Evolutionary conservation across 495 filamentous ascomycete genomes (phyloP), one percentile per base, ranked within the genome.

Genomic region (Aspergillus kassunensis): DNA sequence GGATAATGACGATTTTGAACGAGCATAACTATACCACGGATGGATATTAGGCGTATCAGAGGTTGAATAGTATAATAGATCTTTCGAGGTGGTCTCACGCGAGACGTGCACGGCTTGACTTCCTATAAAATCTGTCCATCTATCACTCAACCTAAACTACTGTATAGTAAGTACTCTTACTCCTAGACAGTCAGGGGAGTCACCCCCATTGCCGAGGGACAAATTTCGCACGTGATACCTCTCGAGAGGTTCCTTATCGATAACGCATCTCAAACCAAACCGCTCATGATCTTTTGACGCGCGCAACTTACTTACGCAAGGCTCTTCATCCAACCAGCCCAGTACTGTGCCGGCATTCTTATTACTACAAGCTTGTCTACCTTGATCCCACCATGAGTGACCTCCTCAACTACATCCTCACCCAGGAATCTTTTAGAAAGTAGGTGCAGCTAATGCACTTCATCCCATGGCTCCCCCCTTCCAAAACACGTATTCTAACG

Each of bases 341-440:
- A n/a, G n/a, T n/a, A n/a, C n/a, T n/a, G n/a, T n/a, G n/a, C n/a
- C n/a, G n/a, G n/a, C n/a, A n/a, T n/a, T n/a, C n/a, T n/a, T n/a
- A n/a, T n/a, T n/a, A n/a, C n/a, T n/a, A n/a, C n/a, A n/a, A n/a
- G n/a, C n/a, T n/a, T n/a, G n/a, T n/a, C n/a, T n/a, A n/a, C n/a
- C n/a, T n/a, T n/a, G n/a, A n/a, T n/a, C n/a, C n/a, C 6, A 19
- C 12, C 25, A 86, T 85, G 83, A 78, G 67, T 55, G 75, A 82
- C 30, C 80, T 87, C 29, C 70, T 88, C 27, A 62, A 73, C 43
- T 87, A 81, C 59, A 78, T 89, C 42, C 67, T 82, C 43, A 66
- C 70, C 18, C 73, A 84, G 66, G 80, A 85, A 57, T 77, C 81
- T 23, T 89, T 88, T 54, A 73, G 80, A 69, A 82, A 76, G 85